Base-by-base conservation (phyloP, 2,329 filamentous ascomycete genomes). In the Byssothecium circinans region DNA sequence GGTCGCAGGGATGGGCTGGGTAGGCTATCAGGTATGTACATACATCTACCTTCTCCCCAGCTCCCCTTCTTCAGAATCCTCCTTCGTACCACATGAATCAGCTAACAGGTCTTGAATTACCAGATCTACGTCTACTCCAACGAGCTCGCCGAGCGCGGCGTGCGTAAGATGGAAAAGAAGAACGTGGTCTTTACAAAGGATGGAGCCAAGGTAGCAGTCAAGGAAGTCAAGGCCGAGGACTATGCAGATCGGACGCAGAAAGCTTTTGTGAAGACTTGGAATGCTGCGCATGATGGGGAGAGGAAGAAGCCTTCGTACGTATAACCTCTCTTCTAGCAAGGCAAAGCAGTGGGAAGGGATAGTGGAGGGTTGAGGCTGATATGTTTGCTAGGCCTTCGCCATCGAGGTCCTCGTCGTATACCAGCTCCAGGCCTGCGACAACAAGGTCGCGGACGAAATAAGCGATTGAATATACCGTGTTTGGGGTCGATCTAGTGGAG, bases 151-250 rank as follows among this genome's bases (percentile, higher is more conserved):
- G 76, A 82, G 50, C 78, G 81, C 49, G 86, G 87, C 38, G 81
- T 80, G 40, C 78, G 86, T 70, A 83, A 83, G 64, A 87, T 91
- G 81, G 83, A 85, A 68, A 83, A 83, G 74, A 88, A 87, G 75
- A 87, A 91, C 67, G 81, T 91, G 47, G 77, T 83, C 33, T 87
- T 90, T 70, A 86, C 84, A 32, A 89, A 88, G 67, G 87, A 90
- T 47, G 88, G 88, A 45, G 73, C 88, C 51, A 81, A 82, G 61
- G 86, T 91, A 36, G 84, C 84, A 40, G 80, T 91, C 52, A 87
- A 85, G 72, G 78, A 89, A 51, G 71, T 87, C 41, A 78, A 80
- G 56, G 79, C 81, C 44, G 88, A 91, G 73, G 81, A 80, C 39
- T 89, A 89, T 65, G 82, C 88, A 61, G 88, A 91, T 60, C 78